phyloP scores from a whole-genome alignment of 2,329 filamentous ascomycete genomes.

The Tolypocladium cylindrosporum region DNA sequence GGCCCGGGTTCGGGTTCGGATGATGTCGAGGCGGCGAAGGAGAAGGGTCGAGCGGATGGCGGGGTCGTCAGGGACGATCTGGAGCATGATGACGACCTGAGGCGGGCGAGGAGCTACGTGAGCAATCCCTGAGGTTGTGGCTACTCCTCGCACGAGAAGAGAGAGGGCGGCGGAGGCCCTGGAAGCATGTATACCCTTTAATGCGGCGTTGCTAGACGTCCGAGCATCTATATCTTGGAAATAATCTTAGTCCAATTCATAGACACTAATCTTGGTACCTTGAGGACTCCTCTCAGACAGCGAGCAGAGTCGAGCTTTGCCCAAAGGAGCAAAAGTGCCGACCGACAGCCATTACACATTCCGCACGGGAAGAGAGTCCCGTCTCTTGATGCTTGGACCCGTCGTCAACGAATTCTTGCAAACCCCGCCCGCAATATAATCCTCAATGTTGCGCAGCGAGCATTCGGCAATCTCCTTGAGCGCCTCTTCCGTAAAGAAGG shows the following conservation, averaged over 20 bases:
- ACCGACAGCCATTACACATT: slow-evolving; percentile 5
- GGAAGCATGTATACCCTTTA: neutral
- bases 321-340: too few species aligned
- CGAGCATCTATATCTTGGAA: neutral
- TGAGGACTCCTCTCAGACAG: neutral
- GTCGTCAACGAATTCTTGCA: slow-evolving; percentile 26
- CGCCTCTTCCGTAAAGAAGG: slow-evolving; percentile 59
- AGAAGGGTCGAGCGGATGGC: slow-evolving; percentile 11
- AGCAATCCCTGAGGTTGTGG: slow-evolving; percentile 28
- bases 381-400: slow-evolving; percentile 4
- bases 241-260: neutral
- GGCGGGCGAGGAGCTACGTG: slow-evolving; percentile 34
- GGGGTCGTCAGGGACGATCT: slow-evolving; percentile 18
- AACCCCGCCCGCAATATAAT: slow-evolving; percentile 21
- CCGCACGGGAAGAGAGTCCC: slow-evolving; percentile 9
- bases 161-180: neutral
- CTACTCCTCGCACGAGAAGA: neutral
- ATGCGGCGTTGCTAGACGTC: neutral
- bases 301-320: too few species aligned
- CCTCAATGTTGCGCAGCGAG: slow-evolving; percentile 46
- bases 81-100: slow-evolving; percentile 27
- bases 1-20: slow-evolving; percentile 13
- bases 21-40: slow-evolving; percentile 25
- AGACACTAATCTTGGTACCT: neutral
- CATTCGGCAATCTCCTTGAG: slow-evolving; percentile 51